A percentile compares a stretch with the other conserved stretches of the same genome.
phyloP scores from a whole-genome alignment of 306 rosid species.

The Carpinus viminea region DNA sequence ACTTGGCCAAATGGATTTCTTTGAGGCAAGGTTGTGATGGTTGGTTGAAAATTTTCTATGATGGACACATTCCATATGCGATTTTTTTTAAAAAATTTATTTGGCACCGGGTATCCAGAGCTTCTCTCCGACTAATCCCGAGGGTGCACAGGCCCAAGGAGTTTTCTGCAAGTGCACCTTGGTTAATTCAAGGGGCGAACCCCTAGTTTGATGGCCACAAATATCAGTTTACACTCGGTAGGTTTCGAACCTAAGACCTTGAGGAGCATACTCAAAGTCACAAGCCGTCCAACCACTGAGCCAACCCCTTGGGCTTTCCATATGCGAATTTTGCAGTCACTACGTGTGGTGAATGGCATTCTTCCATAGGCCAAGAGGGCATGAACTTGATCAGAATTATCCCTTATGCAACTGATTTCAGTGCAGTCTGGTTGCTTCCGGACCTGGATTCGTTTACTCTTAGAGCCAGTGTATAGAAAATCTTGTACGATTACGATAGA shows the following conservation, averaged over 20 bases:
- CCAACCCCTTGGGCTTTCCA: constrained; percentile 27
- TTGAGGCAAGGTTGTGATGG: constrained; percentile 44
- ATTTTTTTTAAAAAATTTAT: constrained; percentile 7
- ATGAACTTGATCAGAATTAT: constrained; percentile 44
- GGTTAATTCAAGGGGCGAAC: too few relatives aligned
- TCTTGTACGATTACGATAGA: constrained; percentile 43
- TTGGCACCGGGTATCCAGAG: too few relatives aligned
- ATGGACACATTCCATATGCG: constrained; percentile 45
- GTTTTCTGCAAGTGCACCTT: too few relatives aligned
- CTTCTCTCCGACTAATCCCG: too few relatives aligned
- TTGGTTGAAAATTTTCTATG: constrained; percentile 36
- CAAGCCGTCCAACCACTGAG: too few relatives aligned
- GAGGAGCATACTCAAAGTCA: too few relatives aligned
- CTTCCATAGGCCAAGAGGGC: constrained; percentile 44
- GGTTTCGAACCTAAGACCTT: too few relatives aligned
- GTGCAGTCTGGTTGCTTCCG: constrained; percentile 63
- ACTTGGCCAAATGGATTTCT: constrained; percentile 8
- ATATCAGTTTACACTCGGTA: too few relatives aligned
- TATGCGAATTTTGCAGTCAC: constrained; percentile 43
- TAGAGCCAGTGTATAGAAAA: constrained; percentile 51
- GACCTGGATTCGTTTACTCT: constrained; percentile 44
- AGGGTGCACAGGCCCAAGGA: too few relatives aligned
- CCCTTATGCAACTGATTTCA: constrained; percentile 41
- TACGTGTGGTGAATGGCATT: constrained; percentile 42
- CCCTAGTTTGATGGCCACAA: too few relatives aligned